Base-by-base conservation (phyloP, 2,329 filamentous ascomycete species). In the Alternaria metachromatica region DNA sequence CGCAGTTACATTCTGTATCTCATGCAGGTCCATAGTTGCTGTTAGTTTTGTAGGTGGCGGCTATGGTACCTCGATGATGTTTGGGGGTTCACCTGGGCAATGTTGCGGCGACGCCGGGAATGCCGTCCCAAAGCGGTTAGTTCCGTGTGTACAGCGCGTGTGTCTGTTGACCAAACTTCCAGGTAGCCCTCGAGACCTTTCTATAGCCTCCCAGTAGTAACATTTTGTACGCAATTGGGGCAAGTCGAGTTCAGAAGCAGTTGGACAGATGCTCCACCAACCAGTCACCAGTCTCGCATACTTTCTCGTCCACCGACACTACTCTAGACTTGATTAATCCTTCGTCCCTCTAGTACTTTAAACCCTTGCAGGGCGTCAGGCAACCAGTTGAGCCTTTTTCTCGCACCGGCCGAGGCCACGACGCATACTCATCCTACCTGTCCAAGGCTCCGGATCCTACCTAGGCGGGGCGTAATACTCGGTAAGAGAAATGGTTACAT, bases 21-120 rank as follows among this genome's bases (percentile, higher is more conserved):
- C 85, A 75, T 87, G 82, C 68, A 87, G 75, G 72, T 88, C 86
- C 86, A 89, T 88, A 23, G 58, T 53, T 55, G 57, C 20, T 33
- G 30, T 7, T 33, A 30, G 28, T 30, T 6, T 30, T 30, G 28
- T 30, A 30, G 28, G 5, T 30, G 28, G 28, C 28, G 28, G 28
- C 30, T 8, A 33, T 33, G 30, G 30, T 33, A 33, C 30, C 30
- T 33, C 30, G 0, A 4, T 33, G 30, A 15, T 33, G 30, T 33
- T 33, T 33, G 30, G 30, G 30, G 30, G 30, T 33, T 33, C 30
- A 33, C 30, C 30, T 33, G 30, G 30, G 30, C 30, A 33, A 33
- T 15, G 30, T 33, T 33, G 30, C 70, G 69, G 72, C 70, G 69
- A 67, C 63, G 55, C 66, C 72, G 69, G 70, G 72, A 63, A 64